These are phyloP conservation scores for Pestalotiopsis sp. DNA, from an alignment of 2,329 filamentous ascomycete genomes.

Conservation along the genomic window DNA sequence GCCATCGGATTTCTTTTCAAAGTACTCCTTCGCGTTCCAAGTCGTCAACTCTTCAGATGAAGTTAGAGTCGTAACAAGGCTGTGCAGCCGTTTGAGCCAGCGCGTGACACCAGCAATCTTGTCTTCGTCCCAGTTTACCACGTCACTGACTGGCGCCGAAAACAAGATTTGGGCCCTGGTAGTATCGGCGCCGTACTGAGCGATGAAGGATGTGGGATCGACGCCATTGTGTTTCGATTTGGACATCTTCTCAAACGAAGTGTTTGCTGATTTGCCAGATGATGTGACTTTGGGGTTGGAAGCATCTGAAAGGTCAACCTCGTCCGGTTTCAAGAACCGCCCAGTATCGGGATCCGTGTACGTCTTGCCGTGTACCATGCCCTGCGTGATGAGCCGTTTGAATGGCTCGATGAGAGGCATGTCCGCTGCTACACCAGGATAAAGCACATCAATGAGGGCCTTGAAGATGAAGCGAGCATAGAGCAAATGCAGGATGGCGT, in stretches of 20 bases:
- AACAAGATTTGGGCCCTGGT: conserved; percentile 88
- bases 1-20: conserved; percentile 36
- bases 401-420: conserved; percentile 71
- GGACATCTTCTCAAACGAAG: conserved; percentile 89
- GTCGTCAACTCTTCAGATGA: conserved; percentile 8
- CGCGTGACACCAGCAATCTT: conserved; percentile 82
- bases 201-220: conserved; percentile 74
- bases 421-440: conserved; percentile 31
- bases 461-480: conserved; percentile 93
- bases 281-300: conserved; percentile 62
- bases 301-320: conserved; percentile 66
- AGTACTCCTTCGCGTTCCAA: conserved; percentile 35
- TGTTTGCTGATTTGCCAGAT: conserved; percentile 58
- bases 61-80: conserved; percentile 47
- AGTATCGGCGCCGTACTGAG: conserved; percentile 78
- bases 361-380: conserved; percentile 91
- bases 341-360: conserved; percentile 75
- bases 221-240: conserved; percentile 95
- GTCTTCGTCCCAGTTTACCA: conserved; percentile 84
- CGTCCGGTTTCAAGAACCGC: conserved; percentile 74
- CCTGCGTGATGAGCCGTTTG: conserved; percentile 80
- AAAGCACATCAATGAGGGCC: conserved; percentile 66
- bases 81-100: conserved; percentile 73
- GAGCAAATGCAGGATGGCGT: conserved; percentile 86
- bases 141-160: conserved; percentile 80